Evolutionary conservation across 2,329 filamentous ascomycete species (phyloP).

Genomic region (Pleurostoma richardsiae): DNA sequence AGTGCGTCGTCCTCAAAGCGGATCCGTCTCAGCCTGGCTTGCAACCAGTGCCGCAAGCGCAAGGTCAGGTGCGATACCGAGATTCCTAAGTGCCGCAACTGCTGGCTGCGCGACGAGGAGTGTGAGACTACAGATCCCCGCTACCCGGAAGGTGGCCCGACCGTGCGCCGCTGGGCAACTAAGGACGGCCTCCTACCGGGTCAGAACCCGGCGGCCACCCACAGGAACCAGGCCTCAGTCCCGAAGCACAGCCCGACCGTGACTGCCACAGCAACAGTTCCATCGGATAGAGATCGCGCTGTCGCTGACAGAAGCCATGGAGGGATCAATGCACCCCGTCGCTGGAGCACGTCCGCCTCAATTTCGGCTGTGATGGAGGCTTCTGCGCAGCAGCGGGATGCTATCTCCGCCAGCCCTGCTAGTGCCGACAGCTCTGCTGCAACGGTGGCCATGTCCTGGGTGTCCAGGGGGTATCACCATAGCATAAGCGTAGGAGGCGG

Average conservation of each 20-base stretch:
- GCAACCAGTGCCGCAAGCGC: constrained; percentile 20
- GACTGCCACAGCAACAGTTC: too few species aligned
- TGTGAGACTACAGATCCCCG: constrained; percentile 20
- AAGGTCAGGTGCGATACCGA: constrained; percentile 23
- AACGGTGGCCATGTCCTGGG: too few species aligned
- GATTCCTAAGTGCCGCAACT: constrained; percentile 19
- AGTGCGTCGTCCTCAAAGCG: constrained; percentile 5
- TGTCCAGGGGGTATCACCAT: too few species aligned
- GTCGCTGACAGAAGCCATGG: too few species aligned
- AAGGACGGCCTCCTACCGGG: constrained; percentile 7
- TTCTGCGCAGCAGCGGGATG: too few species aligned
- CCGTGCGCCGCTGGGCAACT: constrained; percentile 12
- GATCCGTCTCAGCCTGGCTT: constrained; percentile 15
- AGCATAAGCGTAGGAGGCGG: too few species aligned
- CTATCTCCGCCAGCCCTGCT: too few species aligned
- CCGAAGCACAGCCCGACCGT: neutral
- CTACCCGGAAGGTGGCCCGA: constrained; percentile 10
- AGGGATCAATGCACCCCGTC: too few species aligned
- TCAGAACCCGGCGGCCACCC: constrained; percentile 1
- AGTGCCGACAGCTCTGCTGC: too few species aligned
- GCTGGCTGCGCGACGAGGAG: constrained; percentile 14
- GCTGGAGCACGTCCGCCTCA: too few species aligned
- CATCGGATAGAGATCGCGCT: too few species aligned
- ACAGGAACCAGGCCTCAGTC: neutral
- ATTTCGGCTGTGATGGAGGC: too few species aligned